Evolutionary conservation across 2,329 filamentous ascomycete genomes (phyloP), one percentile per base, ranked within the genome.

Genomic region (Xylariaceae sp.): DNA sequence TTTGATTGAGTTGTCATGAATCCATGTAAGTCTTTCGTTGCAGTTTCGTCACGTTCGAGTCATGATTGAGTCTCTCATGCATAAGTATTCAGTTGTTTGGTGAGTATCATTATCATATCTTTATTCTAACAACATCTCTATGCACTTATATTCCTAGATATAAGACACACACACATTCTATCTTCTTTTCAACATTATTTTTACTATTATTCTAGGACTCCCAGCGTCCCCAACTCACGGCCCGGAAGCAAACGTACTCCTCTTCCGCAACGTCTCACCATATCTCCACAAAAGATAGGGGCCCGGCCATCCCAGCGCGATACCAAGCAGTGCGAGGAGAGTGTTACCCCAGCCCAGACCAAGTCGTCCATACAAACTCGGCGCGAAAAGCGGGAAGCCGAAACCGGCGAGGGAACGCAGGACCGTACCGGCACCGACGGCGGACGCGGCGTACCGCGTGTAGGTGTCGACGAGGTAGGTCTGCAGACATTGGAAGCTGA

Each of bases 361-460:
- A 8, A 78, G 67, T 1, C 63, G 62, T 1, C 65, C 63, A 63
- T 81, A 83, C 73, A 83, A 73, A 9, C 60, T 62, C 1, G 78
- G 76, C 0, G 77, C 80, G 44, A 82, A 81, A 1, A 84, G 72
- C 9, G 81, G 81, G 54, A 83, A 76, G 6, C 77, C 77, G 30
- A 82, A 80, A 1, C 79, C 80, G 2, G 78, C 79, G 9, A 83
- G 67, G 35, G 74, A 78, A 3, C 79, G 73, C 44, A 80, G 67
- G 2, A 81, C 72, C 15, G 76, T 78, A 23, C 72, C 72, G 37
- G 78, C 78, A 2, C 69, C 76, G 8, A 80, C 71, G 6, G 76
- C 79, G 52, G 74, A 77, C 37, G 78, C 78, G 1, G 77, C 78
- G 61, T 77, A 78, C 7, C 71, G 69, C n/a, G 74, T 70, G 67